phyloP scores from a whole-genome alignment of 2,329 filamentous ascomycete genomes.

The Hypoxylon sp. region DNA sequence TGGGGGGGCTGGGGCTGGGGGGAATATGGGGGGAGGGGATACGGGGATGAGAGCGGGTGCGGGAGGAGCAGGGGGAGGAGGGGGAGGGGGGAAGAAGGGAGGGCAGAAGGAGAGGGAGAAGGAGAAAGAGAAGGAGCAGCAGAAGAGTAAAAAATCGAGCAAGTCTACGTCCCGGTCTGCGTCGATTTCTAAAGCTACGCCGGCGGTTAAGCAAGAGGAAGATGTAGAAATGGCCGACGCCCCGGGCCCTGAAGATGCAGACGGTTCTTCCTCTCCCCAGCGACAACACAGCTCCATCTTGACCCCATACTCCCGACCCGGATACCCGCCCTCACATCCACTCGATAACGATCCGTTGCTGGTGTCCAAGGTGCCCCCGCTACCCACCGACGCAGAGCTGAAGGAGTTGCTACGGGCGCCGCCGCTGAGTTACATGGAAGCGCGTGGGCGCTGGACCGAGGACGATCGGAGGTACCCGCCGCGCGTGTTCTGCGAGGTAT shows the following conservation, averaged over 20 bases:
- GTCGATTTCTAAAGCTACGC: slow-evolving; percentile 28
- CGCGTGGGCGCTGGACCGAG: slow-evolving; percentile 61
- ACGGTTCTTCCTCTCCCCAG: slow-evolving; percentile 37
- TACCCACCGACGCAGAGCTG: slow-evolving; percentile 73
- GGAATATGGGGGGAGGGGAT: too few species aligned
- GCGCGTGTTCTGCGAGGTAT: slow-evolving; percentile 80
- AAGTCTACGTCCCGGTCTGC: slow-evolving; percentile 28
- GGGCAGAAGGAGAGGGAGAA: slow-evolving; percentile 9
- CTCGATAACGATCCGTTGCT: slow-evolving; percentile 71
- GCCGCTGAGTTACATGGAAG: slow-evolving; percentile 76
- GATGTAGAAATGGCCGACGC: slow-evolving; percentile 61
- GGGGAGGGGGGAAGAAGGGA: too few species aligned
- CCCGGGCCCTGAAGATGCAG: slow-evolving; percentile 22
- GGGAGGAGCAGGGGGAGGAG: too few species aligned
- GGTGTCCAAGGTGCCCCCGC: slow-evolving; percentile 67
- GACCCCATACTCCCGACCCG: slow-evolving; percentile 33
- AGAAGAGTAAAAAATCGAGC: slow-evolving; percentile 14
- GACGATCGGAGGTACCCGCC: slow-evolving; percentile 61
- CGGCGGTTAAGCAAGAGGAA: slow-evolving; percentile 43
- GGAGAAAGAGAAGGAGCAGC: slow-evolving; percentile 3
- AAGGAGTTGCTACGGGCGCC: slow-evolving; percentile 72
- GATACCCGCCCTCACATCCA: slow-evolving; percentile 56
- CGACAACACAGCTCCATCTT: slow-evolving; percentile 45
- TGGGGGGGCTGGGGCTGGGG: too few species aligned
- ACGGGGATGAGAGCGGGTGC: slow-evolving; percentile 34